Evolutionary conservation across 306 rosid species (phyloP).

Genomic region (Trifolium fragiferum): DNA sequence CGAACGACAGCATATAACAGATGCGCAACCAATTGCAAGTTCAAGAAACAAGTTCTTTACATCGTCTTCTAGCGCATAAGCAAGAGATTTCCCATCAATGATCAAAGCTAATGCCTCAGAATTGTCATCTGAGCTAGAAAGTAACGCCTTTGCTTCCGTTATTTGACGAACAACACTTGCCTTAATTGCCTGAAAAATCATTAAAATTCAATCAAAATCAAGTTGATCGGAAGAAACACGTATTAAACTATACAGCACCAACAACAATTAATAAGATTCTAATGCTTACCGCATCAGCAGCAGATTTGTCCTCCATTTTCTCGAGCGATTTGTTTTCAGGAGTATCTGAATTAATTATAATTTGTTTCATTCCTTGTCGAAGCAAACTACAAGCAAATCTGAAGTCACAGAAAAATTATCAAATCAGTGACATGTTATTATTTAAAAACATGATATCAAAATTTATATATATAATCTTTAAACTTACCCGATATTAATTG

Average conservation of each 20-base stretch:
- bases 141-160: slow-evolving; percentile 60
- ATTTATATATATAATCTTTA: slow-evolving; percentile 13
- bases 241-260: slow-evolving; percentile 3
- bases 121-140: slow-evolving; percentile 47
- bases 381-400: slow-evolving; percentile 97
- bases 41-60: slow-evolving; percentile 79
- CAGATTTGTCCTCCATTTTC: slow-evolving; percentile 73
- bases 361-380: slow-evolving; percentile 94
- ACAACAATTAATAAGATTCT: not conserved
- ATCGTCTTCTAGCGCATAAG: slow-evolving; percentile 84
- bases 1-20: slow-evolving; percentile 97
- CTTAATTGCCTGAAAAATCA: slow-evolving; percentile 73
- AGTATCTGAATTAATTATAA: slow-evolving; percentile 85
- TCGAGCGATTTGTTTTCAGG: slow-evolving; percentile 75
- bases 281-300: slow-evolving; percentile 61
- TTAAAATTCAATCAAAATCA: slow-evolving; percentile 43
- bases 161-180: slow-evolving; percentile 71
- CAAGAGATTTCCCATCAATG: slow-evolving; percentile 94
- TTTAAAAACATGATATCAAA: slow-evolving; percentile 21
- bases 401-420: slow-evolving; percentile 31
- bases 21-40: slow-evolving; percentile 92
- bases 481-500: slow-evolving; percentile 89
- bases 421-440: slow-evolving; percentile 27
- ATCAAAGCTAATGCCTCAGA: slow-evolving; percentile 85
- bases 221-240: not conserved